Percentiles rank a stretch among this genome's conserved stretches.
These are phyloP conservation scores for Candida xiaguanensis DNA, from an alignment of 805 yeast genomes.

Conservation along the genomic window DNA sequence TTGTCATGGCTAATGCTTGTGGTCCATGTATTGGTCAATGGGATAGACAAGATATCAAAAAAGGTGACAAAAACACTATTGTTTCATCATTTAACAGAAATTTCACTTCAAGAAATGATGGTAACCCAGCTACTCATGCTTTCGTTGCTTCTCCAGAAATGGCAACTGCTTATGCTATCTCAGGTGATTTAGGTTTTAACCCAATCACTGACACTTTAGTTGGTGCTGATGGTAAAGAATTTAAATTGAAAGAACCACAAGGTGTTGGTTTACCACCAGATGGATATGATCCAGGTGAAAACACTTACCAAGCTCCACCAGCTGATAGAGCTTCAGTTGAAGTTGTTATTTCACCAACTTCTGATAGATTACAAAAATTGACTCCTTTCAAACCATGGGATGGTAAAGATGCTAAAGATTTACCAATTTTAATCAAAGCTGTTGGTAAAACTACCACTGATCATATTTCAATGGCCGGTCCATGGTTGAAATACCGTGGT, in stretches of 20 bases:
- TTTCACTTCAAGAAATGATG: slow-evolving; percentile 96
- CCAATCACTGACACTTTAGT: slow-evolving; percentile 86
- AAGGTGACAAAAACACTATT: slow-evolving; percentile 94
- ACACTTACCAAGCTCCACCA: slow-evolving; percentile 98
- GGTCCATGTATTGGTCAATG: slow-evolving; percentile 99
- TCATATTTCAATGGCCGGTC: slow-evolving; percentile 99
- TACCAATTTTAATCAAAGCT: slow-evolving; percentile 95
- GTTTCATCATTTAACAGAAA: slow-evolving; percentile 97
- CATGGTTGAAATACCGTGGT: slow-evolving; percentile 99
- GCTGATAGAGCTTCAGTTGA: slow-evolving; percentile 68
- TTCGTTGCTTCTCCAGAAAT: slow-evolving; percentile 97
- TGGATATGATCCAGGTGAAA: slow-evolving; percentile 91
- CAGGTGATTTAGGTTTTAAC: slow-evolving; percentile 96
- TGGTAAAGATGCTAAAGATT: slow-evolving; percentile 83
- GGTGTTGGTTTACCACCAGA: slow-evolving; percentile 87
- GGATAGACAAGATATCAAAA: slow-evolving; percentile 91
- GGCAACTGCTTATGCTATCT: slow-evolving; percentile 90
- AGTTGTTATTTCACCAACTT: slow-evolving; percentile 79
- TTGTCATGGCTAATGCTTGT: slow-evolving; percentile 95
- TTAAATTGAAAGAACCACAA: slow-evolving; percentile 79
- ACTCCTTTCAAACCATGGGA: slow-evolving; percentile 95
- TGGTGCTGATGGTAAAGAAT: slow-evolving; percentile 85
- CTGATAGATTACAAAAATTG: slow-evolving; percentile 94
- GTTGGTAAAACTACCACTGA: slow-evolving; percentile 98
- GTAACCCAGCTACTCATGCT: slow-evolving; percentile 96